phyloP scores from a whole-genome alignment of 768 basidiomycete species.

The Mrakia hoshinonis region DNA sequence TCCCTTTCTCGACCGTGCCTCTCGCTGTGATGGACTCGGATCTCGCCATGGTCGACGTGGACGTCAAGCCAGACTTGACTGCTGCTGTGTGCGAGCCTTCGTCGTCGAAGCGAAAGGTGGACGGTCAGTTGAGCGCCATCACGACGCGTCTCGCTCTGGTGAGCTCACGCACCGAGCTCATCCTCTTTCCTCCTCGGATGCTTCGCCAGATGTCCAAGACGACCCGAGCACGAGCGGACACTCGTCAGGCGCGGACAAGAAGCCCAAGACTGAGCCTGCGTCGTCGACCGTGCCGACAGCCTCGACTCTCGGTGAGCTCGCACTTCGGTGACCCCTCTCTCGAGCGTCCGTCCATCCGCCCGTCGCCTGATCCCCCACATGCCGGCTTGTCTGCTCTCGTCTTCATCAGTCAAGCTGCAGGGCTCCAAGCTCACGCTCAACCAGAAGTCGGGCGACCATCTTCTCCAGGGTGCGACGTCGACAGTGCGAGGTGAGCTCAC shows the following conservation, averaged over 20 bases:
- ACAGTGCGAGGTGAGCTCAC: not conserved
- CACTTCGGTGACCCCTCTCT: not conserved
- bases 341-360: not conserved
- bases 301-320: not conserved
- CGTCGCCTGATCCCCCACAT: too few relatives aligned
- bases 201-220: not conserved
- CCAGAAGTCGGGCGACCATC: conserved; percentile 1
- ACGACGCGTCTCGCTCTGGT: not conserved
- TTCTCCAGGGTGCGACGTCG: conserved; percentile 11
- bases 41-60: not conserved
- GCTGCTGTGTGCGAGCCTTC: not conserved
- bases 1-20: not conserved
- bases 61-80: not conserved
- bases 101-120: conserved; percentile 7
- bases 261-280: not conserved
- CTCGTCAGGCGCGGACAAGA: not conserved
- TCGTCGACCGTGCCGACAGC: not conserved
- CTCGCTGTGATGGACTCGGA: not conserved
- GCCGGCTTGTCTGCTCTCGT: too few relatives aligned
- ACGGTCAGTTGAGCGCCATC: not conserved
- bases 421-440: conserved; percentile 8
- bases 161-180: too few relatives aligned
- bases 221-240: not conserved
- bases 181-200: not conserved
- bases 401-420: conserved; percentile 4